A percentile compares a stretch with the other conserved stretches of the same genome.
Evolutionary conservation across 2,329 filamentous ascomycete species (phyloP).

Genomic region (Endoconidiophora laricicola): DNA sequence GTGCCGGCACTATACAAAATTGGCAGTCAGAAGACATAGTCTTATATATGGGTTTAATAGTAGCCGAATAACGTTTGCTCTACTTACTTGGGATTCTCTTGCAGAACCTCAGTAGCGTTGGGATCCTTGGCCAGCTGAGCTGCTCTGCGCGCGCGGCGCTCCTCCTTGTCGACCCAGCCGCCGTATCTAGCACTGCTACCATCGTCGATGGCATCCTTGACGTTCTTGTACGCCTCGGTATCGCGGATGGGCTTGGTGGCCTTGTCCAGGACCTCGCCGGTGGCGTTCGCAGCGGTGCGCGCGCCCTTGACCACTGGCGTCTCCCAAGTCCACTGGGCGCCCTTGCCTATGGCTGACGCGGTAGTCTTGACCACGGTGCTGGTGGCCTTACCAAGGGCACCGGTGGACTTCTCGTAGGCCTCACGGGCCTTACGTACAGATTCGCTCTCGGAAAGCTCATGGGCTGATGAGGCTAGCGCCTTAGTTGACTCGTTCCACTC

Average conservation of each 20-base stretch:
- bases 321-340: slow-evolving; percentile 94
- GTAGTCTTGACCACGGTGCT: slow-evolving; percentile 71
- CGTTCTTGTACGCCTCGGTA: slow-evolving; percentile 85
- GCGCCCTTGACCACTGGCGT: slow-evolving; percentile 84
- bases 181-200: slow-evolving; percentile 91
- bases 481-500: slow-evolving; percentile 99
- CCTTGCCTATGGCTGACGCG: slow-evolving; percentile 72
- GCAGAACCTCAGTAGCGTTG: slow-evolving; percentile 38
- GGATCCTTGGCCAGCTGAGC: slow-evolving; percentile 44
- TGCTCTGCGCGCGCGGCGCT: slow-evolving; percentile 67
- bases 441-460: slow-evolving; percentile 87
- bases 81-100: slow-evolving; percentile 78
- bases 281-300: slow-evolving; percentile 68
- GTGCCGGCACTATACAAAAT: slow-evolving; percentile 57
- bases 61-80: background rate
- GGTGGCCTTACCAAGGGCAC: slow-evolving; percentile 63
- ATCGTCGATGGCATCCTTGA: slow-evolving; percentile 93
- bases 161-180: slow-evolving; percentile 93
- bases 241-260: slow-evolving; percentile 87
- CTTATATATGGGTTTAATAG: background rate
- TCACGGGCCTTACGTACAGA: slow-evolving; percentile 71
- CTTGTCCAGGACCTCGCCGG: slow-evolving; percentile 78
- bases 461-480: slow-evolving; percentile 71
- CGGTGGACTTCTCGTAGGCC: slow-evolving; percentile 75
- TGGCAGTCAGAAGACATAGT: slow-evolving; percentile 17